Evolutionary conservation across 306 rosid species (phyloP).

Genomic region (Medicago ruthenica): DNA sequence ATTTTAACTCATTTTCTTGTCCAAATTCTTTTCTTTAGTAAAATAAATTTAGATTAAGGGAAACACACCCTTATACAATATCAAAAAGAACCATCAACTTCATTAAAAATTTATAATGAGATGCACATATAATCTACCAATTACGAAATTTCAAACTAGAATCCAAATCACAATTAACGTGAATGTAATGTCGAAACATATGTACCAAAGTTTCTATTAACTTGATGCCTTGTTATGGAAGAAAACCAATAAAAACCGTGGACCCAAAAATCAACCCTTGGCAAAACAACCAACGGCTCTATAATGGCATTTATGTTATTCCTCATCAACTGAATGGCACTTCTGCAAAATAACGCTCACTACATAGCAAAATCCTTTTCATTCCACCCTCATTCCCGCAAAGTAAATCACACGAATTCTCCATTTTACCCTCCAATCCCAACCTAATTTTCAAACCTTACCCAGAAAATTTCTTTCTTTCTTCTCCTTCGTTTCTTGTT

Average conservation of each 20-base stretch:
- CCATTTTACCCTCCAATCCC: slow-evolving; percentile 43
- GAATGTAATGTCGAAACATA: too few species aligned
- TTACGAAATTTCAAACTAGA: too few species aligned
- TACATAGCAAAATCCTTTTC: not conserved
- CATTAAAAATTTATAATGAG: too few species aligned
- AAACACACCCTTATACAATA: too few species aligned
- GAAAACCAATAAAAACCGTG: too few species aligned
- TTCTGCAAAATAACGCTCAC: not conserved
- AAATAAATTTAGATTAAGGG: too few species aligned
- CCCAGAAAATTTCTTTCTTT: slow-evolving; percentile 6
- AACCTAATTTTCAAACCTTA: not conserved
- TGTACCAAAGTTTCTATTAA: too few species aligned
- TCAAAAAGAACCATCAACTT: too few species aligned
- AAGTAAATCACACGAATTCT: not conserved
- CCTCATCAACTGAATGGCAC: slow-evolving; percentile 5
- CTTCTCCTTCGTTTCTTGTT: slow-evolving; percentile 15
- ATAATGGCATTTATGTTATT: slow-evolving; percentile 35
- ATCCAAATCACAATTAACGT: too few species aligned
- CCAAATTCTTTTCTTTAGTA: too few species aligned
- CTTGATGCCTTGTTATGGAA: too few species aligned
- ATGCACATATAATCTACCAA: too few species aligned
- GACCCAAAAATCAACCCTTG: not conserved
- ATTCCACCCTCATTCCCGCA: not conserved
- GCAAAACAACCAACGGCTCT: not conserved
- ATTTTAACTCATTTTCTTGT: not conserved